A percentile compares a stretch with the other conserved stretches of the same genome.
Conservation (phyloP, 768 basidiomycete genomes). For the Boletus speciosus region DNA sequence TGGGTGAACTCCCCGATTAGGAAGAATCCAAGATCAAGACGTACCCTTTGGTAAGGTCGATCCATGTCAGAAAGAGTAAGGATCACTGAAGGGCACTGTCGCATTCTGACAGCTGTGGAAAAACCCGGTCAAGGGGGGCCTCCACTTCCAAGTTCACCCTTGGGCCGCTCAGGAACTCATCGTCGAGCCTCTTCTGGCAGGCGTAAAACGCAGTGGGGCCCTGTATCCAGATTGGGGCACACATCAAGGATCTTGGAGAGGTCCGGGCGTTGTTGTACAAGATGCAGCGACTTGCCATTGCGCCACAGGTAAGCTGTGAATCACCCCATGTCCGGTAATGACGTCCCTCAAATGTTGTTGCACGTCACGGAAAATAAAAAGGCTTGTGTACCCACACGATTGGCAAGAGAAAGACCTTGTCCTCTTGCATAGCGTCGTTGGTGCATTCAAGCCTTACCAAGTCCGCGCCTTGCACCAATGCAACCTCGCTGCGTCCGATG, state of each 20-base stretch:
- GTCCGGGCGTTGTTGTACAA: conserved; percentile 78
- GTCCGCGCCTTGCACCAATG: conserved; percentile 54
- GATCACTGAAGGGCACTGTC: background rate
- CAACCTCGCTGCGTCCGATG: conserved; percentile 53
- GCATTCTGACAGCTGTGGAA: conserved; percentile 70
- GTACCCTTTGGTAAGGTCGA: conserved; percentile 54
- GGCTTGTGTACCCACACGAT: conserved; percentile 83
- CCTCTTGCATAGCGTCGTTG: conserved; percentile 68
- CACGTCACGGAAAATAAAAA: background rate
- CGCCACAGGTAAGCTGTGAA: conserved; percentile 51
- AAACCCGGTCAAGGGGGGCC: conserved; percentile 76
- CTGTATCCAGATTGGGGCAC: conserved; percentile 80
- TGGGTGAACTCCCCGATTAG: conserved; percentile 74
- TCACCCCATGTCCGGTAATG: background rate
- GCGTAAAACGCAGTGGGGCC: conserved; percentile 54
- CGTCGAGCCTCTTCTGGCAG: conserved; percentile 66
- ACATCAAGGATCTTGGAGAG: conserved; percentile 65
- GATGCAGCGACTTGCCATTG: conserved; percentile 91
- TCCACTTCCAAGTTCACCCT: conserved; percentile 91
- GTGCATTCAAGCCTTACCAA: conserved; percentile 51
- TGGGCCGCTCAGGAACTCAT: conserved; percentile 65
- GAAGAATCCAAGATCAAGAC: conserved; percentile 70
- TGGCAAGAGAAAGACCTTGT: conserved; percentile 70
- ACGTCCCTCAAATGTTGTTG: background rate
- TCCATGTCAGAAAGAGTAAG: background rate